Evolutionary conservation across 768 basidiomycete species (phyloP).

Genomic region (Mycena sanguinolenta): DNA sequence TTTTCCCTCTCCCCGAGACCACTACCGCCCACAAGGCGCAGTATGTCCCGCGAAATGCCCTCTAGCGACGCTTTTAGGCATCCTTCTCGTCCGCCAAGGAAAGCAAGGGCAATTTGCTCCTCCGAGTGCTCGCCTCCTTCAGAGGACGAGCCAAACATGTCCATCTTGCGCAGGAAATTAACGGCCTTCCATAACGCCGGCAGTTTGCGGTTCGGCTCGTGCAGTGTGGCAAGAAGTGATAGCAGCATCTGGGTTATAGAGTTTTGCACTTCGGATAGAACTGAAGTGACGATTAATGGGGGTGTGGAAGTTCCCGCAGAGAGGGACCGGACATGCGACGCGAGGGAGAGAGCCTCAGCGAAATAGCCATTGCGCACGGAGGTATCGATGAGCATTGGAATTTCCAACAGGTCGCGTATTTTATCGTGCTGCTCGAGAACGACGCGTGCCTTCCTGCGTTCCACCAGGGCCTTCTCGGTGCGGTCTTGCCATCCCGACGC

Average conservation of each 20-base stretch:
- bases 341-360: slow-evolving; percentile 89
- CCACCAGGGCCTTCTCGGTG: slow-evolving; percentile 80
- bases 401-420: slow-evolving; percentile 90
- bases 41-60: slow-evolving; percentile 62
- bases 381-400: slow-evolving; percentile 91
- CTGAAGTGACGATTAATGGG: slow-evolving; percentile 68
- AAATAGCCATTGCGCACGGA: slow-evolving; percentile 95
- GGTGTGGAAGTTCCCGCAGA: slow-evolving; percentile 55
- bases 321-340: slow-evolving; percentile 74
- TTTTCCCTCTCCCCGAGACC: slow-evolving; percentile 70
- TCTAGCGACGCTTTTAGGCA: slow-evolving; percentile 73
- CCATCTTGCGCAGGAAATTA: slow-evolving; percentile 88
- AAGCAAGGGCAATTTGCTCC: slow-evolving; percentile 89
- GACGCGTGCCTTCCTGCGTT: slow-evolving; percentile 80
- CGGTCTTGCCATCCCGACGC: slow-evolving; percentile 79
- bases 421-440: slow-evolving; percentile 97
- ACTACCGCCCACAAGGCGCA: slow-evolving; percentile 49
- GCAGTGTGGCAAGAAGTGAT: slow-evolving; percentile 81
- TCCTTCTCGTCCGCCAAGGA: slow-evolving; percentile 79
- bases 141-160: slow-evolving; percentile 59
- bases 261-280: slow-evolving; percentile 76
- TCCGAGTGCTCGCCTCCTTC: slow-evolving; percentile 57
- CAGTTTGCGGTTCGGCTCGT: slow-evolving; percentile 86
- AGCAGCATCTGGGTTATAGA: slow-evolving; percentile 81
- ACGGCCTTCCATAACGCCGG: slow-evolving; percentile 93